A percentile compares a stretch with the other conserved stretches of the same genome.
phyloP scores from a whole-genome alignment of 192 early-diverging fungal genomes.

The Coemansia nantahalensis region DNA sequence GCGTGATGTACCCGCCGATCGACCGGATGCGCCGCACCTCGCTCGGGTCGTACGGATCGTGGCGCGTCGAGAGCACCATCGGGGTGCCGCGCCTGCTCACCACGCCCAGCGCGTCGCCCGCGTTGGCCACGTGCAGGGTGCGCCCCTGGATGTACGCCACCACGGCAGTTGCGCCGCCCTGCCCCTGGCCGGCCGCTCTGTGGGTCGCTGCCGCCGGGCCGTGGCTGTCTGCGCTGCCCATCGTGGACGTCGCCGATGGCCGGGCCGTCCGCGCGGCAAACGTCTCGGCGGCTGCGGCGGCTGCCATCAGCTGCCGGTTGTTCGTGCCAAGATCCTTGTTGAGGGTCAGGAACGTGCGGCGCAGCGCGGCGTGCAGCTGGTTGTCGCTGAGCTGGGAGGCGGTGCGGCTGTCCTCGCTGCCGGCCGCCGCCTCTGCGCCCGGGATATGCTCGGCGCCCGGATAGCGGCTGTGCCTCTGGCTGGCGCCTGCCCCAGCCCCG shows the following conservation, averaged over 20 bases:
- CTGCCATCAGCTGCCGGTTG: conserved; percentile 47
- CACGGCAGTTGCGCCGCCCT: conserved; percentile 74
- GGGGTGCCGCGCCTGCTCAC: conserved; percentile 70
- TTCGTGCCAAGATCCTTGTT: conserved; percentile 75
- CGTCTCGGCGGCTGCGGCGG: conserved; percentile 40
- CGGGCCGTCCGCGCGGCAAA: conserved; percentile 35
- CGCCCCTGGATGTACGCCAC: conserved; percentile 76
- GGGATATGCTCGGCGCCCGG: conserved; percentile 28
- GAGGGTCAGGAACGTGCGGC: conserved; percentile 78
- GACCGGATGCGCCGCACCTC: conserved; percentile 75
- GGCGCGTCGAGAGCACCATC: conserved; percentile 67
- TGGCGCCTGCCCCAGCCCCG: conserved; percentile 8
- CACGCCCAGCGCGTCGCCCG: conserved; percentile 80
- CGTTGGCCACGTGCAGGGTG: conserved; percentile 80
- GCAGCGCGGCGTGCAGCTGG: conserved; percentile 61
- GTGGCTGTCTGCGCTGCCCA: neutral
- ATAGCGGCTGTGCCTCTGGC: conserved; percentile 1
- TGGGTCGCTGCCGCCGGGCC: conserved; percentile 11
- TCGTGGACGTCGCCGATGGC: conserved; percentile 6
- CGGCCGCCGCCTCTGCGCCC: no score
- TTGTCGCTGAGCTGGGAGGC: conserved; percentile 25
- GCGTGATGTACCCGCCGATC: conserved; percentile 79
- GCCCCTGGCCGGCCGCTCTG: neutral
- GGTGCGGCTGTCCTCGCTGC: conserved; percentile 11
- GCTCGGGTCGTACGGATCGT: conserved; percentile 63